A percentile compares a stretch with the other conserved stretches of the same genome.
Evolutionary conservation across 23 red algal genomes (phyloP).

Genomic region (Chondrus crispus): DNA sequence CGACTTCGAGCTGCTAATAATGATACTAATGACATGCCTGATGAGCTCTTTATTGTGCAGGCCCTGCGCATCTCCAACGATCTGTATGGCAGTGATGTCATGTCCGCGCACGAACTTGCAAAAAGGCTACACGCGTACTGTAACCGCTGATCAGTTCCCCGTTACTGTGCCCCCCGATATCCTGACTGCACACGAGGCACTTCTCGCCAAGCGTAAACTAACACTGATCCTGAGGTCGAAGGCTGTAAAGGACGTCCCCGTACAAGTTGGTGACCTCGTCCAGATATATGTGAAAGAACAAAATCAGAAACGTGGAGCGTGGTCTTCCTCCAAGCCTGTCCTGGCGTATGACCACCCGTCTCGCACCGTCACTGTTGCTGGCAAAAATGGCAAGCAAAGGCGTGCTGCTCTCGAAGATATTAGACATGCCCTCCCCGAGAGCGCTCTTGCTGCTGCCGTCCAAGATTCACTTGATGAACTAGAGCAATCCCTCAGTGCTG

Average conservation of each 20-base stretch:
- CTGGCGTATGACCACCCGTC: neutral
- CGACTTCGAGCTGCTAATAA: neutral
- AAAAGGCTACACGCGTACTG: constrained; percentile 11
- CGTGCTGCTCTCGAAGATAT: constrained; percentile 17
- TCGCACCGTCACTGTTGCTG: neutral
- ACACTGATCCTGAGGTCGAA: constrained; percentile 28
- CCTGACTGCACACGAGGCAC: neutral
- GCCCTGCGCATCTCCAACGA: constrained; percentile 32
- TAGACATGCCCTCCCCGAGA: neutral
- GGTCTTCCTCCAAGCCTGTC: neutral
- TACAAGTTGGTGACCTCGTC: constrained; percentile 5
- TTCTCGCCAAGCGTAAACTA: constrained; percentile 1
- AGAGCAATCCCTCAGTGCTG: too few species aligned
- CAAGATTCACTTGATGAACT: constrained; percentile 17
- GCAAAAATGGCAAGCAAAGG: neutral
- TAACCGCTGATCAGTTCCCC: neutral
- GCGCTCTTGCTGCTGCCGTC: neutral
- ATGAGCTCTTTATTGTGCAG: neutral
- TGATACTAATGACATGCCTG: neutral
- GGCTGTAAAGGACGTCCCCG: neutral
- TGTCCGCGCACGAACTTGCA: constrained; percentile 5
- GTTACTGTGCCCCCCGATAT: constrained; percentile 4
- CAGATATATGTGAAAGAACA: neutral
- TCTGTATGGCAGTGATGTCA: constrained; percentile 29
- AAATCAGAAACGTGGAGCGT: neutral